Evolutionary conservation across 371 early-diverging fungal species (phyloP).

Genomic region (Mucor racemosus): DNA sequence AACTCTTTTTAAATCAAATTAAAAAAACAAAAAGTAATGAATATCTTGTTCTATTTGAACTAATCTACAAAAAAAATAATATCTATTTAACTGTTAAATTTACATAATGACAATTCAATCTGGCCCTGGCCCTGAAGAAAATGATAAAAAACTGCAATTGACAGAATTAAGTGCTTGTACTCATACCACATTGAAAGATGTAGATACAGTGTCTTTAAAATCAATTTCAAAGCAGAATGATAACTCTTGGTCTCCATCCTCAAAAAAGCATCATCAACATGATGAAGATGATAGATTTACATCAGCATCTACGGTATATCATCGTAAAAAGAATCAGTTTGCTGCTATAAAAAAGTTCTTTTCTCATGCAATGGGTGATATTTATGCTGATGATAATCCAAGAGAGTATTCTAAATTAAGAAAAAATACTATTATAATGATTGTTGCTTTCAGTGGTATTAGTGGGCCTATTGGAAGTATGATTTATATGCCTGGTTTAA

Average conservation of each 20-base stretch:
- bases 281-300: conserved; percentile 7
- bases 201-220: not conserved
- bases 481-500: conserved; percentile 51
- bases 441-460: conserved; percentile 28
- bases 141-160: not conserved
- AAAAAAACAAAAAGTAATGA: not conserved
- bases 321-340: not conserved
- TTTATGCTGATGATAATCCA: conserved; percentile 33
- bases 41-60: not conserved
- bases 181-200: not conserved
- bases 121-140: not conserved
- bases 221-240: not conserved
- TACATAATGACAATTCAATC: not conserved
- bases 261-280: not conserved
- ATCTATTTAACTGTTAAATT: not conserved
- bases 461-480: conserved; percentile 36
- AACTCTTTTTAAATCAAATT: not conserved
- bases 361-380: conserved; percentile 11
- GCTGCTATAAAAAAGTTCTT: not conserved
- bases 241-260: not conserved
- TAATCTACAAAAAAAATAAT: not conserved
- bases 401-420: conserved; percentile 32
- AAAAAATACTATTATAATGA: conserved; percentile 37
- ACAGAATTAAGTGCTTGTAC: not conserved
- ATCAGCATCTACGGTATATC: conserved; percentile 3